Base-by-base conservation (phyloP, 2,329 filamentous ascomycete genomes). In the Phialophora tarda region DNA sequence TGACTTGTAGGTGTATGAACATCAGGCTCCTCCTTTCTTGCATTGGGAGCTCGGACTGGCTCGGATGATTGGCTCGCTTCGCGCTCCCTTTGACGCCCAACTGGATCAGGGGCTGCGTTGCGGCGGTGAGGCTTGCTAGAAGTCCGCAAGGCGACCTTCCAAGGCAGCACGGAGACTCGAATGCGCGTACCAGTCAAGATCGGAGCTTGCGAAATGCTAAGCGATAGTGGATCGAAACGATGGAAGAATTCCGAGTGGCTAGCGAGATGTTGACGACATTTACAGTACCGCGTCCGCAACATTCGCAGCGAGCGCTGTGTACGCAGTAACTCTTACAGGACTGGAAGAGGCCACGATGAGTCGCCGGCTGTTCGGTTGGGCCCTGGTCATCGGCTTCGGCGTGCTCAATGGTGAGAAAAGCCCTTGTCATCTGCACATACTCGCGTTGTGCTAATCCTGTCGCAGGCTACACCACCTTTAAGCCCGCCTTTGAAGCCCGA, bases 381-480 rank as follows among this genome's bases (percentile, higher is more conserved):
- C 71, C 4, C 63, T 80, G 34, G 78, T 78, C 24, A 75, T 80
- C 54, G 79, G 75, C 17, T 73, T 80, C 44, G 79, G 79, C 50
- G 73, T 81, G 48, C 74, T 78, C 51, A 78, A 78, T 66, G 78
- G 79, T 79, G 74, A 47, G 53, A 48, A 21, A 8, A 32, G 48
- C 55, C 26, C 11, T 23, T 2, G 2, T 38, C 30, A 17, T 51
- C 26, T 34, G 17, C n/a, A 47, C 30, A 50, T 11, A 6, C 10
- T 17, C 62, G 38, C 70, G 69, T 70, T 3, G 61, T 26, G 44
- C 30, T 69, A 65, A 64, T 58, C 10, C n/a, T 14, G 26, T 55
- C 60, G 38, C 68, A 81, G 79, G 79, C 50, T 80, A 81, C 70
- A 78, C 80, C 68, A 77, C 76, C 62, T 81, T 81, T 73, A 77